phyloP scores from a whole-genome alignment of 225 moss, liverwort and hornwort species.

The Anthoceros angustus region DNA sequence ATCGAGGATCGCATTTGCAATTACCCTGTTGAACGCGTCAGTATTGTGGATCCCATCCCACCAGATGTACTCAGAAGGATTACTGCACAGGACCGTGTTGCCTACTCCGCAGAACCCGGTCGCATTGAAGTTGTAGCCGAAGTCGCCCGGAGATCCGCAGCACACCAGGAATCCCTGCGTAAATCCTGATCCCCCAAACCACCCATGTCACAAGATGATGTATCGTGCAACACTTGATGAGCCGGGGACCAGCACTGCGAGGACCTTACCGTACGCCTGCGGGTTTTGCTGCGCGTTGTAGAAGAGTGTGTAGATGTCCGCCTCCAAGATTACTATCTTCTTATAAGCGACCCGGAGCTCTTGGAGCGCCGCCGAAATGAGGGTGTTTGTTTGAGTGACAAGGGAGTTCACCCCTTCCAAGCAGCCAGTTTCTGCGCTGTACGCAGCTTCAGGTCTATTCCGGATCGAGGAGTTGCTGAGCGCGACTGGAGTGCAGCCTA shows the following conservation, averaged over 20 bases:
- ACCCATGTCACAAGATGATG: not conserved
- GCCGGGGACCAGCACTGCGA: not conserved
- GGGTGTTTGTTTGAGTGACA: conserved; percentile 26
- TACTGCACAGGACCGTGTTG: conserved; percentile 18
- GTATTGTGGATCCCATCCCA: conserved; percentile 62
- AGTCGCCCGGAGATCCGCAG: conserved; percentile 31
- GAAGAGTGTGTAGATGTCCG: no score
- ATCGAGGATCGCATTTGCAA: conserved; percentile 13
- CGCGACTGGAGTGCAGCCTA: not conserved
- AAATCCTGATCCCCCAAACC: conserved; percentile 24
- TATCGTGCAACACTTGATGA: not conserved
- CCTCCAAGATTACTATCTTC: conserved; percentile 6
- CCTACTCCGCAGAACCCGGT: conserved; percentile 5
- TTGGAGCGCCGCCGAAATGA: conserved; percentile 20
- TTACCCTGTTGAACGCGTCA: conserved; percentile 33
- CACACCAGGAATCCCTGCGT: conserved; percentile 26
- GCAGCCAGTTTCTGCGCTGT: conserved; percentile 33
- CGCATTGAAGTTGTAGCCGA: conserved; percentile 14
- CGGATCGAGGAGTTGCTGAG: not conserved
- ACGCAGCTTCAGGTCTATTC: not conserved
- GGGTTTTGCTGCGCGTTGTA: not conserved
- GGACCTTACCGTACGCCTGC: not conserved
- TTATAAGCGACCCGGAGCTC: conserved; percentile 17
- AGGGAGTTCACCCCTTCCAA: conserved; percentile 26
- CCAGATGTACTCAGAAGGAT: conserved; percentile 20